Percentiles rank a stretch among this genome's conserved stretches.
phyloP scores from a whole-genome alignment of 176 grass and related monocot genomes.

The Phoenix roebelenii region DNA sequence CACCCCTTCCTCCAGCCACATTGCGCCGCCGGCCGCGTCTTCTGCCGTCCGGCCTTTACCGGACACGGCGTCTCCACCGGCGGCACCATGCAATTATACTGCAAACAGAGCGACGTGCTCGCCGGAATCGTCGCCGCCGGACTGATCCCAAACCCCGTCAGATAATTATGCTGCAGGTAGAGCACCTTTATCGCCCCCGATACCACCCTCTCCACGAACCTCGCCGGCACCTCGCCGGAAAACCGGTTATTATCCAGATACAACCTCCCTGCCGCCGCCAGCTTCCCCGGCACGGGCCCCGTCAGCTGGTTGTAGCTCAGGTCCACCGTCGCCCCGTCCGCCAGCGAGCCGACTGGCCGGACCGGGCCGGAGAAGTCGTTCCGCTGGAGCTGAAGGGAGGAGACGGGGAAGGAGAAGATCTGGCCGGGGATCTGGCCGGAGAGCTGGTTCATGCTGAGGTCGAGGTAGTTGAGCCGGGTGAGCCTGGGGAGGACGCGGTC shows the following conservation, averaged over 20 bases:
- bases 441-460: conserved; percentile 14
- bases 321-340: conserved; percentile 8
- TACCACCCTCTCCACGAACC: conserved; percentile 1
- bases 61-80: conserved; percentile 1
- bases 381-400: conserved; percentile 9
- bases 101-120: conserved; percentile 1
- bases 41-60: not conserved
- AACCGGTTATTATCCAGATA: conserved; percentile 12
- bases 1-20: not conserved
- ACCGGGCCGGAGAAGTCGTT: conserved; percentile 13
- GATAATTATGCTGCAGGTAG: conserved; percentile 14
- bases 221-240: conserved; percentile 1
- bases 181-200: conserved; percentile 7
- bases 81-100: conserved; percentile 15
- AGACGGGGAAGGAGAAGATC: conserved; percentile 8
- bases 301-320: conserved; percentile 15
- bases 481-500: conserved; percentile 10
- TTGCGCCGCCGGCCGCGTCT: conserved; percentile 10
- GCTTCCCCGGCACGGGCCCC: not conserved
- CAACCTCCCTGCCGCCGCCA: conserved; percentile 4
- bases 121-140: not conserved
- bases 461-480: conserved; percentile 11
- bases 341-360: not conserved
- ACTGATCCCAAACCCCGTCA: conserved; percentile 2
- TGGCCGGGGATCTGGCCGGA: conserved; percentile 9